Evolutionary conservation across 2,329 filamentous ascomycete genomes (phyloP).

Genomic region (Penicillium sp.): DNA sequence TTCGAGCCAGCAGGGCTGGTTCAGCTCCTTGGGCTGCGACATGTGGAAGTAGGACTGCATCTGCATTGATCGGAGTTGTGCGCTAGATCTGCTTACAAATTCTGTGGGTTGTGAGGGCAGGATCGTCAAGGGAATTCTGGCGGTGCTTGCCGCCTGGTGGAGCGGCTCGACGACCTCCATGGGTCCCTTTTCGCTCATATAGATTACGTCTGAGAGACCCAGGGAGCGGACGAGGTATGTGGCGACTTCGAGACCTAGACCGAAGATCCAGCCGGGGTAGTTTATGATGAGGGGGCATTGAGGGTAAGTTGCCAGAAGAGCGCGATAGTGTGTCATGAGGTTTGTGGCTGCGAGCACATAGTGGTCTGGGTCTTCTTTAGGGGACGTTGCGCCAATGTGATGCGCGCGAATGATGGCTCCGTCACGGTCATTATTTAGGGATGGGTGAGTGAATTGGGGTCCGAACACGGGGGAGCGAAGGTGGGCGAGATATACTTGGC

Average conservation of each 20-base stretch:
- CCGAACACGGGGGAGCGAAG: conserved; percentile 58
- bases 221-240: conserved; percentile 52
- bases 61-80: conserved; percentile 62
- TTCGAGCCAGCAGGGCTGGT: conserved; percentile 49
- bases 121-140: conserved; percentile 46
- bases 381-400: conserved; percentile 57
- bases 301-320: conserved; percentile 45
- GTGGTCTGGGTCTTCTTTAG: conserved; percentile 63
- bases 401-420: conserved; percentile 56
- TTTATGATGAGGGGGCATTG: conserved; percentile 61
- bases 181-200: conserved; percentile 57
- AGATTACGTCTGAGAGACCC: conserved; percentile 57
- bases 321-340: conserved; percentile 55
- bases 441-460: conserved; percentile 61
- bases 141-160: conserved; percentile 44
- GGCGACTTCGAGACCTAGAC: conserved; percentile 56
- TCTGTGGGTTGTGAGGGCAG: conserved; percentile 53
- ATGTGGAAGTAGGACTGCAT: conserved; percentile 66
- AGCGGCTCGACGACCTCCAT: conserved; percentile 49
- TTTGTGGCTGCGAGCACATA: conserved; percentile 59
- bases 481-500: conserved; percentile 62
- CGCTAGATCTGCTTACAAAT: conserved; percentile 53
- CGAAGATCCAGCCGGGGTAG: conserved; percentile 61
- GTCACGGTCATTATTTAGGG: conserved; percentile 37
- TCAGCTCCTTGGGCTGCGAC: conserved; percentile 33